Evolutionary conservation across 345 rosid species (phyloP).

Genomic region (Sisymbrium irio): DNA sequence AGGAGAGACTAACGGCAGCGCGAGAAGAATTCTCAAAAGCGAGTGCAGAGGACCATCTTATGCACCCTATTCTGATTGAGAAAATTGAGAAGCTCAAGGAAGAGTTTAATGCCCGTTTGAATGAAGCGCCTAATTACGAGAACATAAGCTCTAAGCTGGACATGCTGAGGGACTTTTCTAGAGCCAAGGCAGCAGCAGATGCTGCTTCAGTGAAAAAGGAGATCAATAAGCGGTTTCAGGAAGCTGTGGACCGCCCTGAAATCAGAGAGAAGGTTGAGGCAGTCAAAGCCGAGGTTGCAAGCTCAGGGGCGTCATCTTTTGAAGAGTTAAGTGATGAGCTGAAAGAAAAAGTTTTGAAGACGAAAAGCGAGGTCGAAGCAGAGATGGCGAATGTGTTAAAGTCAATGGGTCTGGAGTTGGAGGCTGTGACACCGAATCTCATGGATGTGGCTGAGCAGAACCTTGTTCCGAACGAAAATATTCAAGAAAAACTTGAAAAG

Average conservation of each 20-base stretch:
- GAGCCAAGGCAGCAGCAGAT: constrained; percentile 48
- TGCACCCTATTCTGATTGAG: constrained; percentile 54
- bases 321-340: constrained; percentile 53
- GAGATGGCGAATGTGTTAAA: constrained; percentile 50
- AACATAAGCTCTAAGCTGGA: constrained; percentile 64
- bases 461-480: constrained; percentile 30
- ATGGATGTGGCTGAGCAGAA: constrained; percentile 37
- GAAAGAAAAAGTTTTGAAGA: constrained; percentile 48
- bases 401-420: constrained; percentile 62
- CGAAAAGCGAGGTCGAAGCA: constrained; percentile 49
- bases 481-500: constrained; percentile 43
- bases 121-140: constrained; percentile 58
- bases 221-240: constrained; percentile 56
- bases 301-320: constrained; percentile 50
- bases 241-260: constrained; percentile 53
- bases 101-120: constrained; percentile 52
- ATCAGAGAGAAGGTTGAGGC: constrained; percentile 65
- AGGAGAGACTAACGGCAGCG: constrained; percentile 47
- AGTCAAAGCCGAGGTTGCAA: constrained; percentile 49
- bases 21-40: constrained; percentile 53
- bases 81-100: constrained; percentile 64
- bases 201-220: constrained; percentile 43
- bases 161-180: constrained; percentile 66
- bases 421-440: constrained; percentile 40
- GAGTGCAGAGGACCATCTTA: constrained; percentile 50